Evolutionary conservation across 306 rosid species (phyloP), one percentile per base, ranked within the genome.

Genomic region (Rubus parviflorus): DNA sequence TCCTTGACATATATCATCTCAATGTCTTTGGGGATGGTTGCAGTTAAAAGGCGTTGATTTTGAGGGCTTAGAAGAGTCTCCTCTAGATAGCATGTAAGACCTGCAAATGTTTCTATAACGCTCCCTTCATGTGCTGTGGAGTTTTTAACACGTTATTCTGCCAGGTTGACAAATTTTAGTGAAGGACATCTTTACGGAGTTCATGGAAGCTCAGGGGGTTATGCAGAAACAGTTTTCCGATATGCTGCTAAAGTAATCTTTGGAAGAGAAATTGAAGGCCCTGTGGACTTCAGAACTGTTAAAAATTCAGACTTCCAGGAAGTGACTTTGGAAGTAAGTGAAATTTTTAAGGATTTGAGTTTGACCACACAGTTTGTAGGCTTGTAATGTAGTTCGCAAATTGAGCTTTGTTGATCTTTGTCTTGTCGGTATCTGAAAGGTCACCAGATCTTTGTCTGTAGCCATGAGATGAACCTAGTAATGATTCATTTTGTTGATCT

Each of bases 141-240:
- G 22, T 40, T 35, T 53, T 61, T 67, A 58, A 74, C 61, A 65
- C 30, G 46, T 72, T 78, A 57, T 81, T 76, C 77, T 66, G 73
- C 81, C 90, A 95, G 97, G 84, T 70, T 95, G 82, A 85, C 97
- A 61, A 90, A 92, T 83, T 80, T 89, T 76, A 85, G 83, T 60
- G 93, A 86, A 64, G 97, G 91, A 58, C 41, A 80, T 79, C 92
- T 92, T 25, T 88, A 88, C 73, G 97, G 98, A 72, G 98, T 92
- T 65, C 71, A 8, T 23, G 98, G 98, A 84, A 87, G 97, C 87
- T 92, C 96, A 66, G 97, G 98, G 58, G 97, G 97, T 76, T 95
- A 95, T 85, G 97, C 92, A 4, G 96, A 90, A 90, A 90, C 93
- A 61, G 81, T 95, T 57, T 95, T 92, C 73, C 85, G 88, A 75